These are phyloP conservation scores for Conticribra weissflogii DNA, from an alignment of 108 stramenopile genomes.

Conservation along the genomic window DNA sequence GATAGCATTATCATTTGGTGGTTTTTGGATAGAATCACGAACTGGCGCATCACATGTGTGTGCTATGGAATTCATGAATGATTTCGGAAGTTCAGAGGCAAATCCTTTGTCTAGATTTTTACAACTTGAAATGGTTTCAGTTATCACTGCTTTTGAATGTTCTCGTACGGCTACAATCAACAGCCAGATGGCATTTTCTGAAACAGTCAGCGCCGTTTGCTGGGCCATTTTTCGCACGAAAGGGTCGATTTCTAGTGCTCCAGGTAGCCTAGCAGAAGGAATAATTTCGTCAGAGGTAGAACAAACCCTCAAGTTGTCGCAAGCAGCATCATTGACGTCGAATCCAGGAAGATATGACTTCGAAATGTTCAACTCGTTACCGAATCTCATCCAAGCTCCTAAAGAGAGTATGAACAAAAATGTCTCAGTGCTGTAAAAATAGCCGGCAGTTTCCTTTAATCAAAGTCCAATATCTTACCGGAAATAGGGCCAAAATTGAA, in stretches of 20 bases:
- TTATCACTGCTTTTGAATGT: constrained; percentile 49
- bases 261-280: constrained; percentile 61
- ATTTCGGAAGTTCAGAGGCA: constrained; percentile 21
- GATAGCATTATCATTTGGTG: not conserved
- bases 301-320: not conserved
- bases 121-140: constrained; percentile 43
- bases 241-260: constrained; percentile 67
- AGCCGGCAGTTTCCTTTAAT: constrained; percentile 5
- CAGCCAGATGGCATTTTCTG: constrained; percentile 78
- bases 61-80: constrained; percentile 11
- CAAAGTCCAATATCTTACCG: constrained; percentile 11
- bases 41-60: constrained; percentile 11
- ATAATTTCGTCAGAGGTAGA: constrained; percentile 15
- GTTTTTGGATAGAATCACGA: not conserved
- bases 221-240: constrained; percentile 50
- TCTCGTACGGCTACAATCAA: constrained; percentile 68
- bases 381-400: constrained; percentile 24
- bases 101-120: constrained; percentile 15
- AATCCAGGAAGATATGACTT: constrained; percentile 3
- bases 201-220: constrained; percentile 51
- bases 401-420: not conserved
- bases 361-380: constrained; percentile 9
- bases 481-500: constrained; percentile 24
- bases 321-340: not conserved
- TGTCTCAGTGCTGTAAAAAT: not conserved